These are phyloP conservation scores for Pichia thaimueangensis DNA, from an alignment of 805 yeast species.

Conservation along the genomic window DNA sequence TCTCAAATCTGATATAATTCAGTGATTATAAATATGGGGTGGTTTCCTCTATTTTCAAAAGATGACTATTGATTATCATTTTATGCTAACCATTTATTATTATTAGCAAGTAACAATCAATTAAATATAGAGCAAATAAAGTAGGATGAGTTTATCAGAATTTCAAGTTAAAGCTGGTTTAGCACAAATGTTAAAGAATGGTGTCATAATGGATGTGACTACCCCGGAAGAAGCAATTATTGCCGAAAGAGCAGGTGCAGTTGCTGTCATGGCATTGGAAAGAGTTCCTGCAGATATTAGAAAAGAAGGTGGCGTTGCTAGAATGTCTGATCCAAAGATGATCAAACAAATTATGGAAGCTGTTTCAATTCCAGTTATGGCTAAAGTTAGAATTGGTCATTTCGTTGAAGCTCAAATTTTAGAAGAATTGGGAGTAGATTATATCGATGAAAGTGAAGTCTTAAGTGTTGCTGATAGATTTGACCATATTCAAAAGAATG, in stretches of 20 bases:
- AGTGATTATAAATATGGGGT: no score
- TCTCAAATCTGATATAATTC: no score
- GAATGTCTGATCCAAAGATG: constrained; percentile 83
- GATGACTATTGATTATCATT: no score
- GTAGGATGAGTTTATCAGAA: not conserved
- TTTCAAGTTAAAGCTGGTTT: constrained; percentile 62
- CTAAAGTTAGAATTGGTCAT: constrained; percentile 80
- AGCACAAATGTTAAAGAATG: constrained; percentile 83
- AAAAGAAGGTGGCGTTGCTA: constrained; percentile 72
- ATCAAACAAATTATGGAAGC: constrained; percentile 66
- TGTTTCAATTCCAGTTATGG: constrained; percentile 75
- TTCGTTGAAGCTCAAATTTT: constrained; percentile 74
- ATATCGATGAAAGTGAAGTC: constrained; percentile 80
- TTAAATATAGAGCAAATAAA: not conserved
- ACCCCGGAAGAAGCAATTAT: constrained; percentile 73
- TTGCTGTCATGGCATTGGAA: constrained; percentile 87
- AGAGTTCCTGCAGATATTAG: constrained; percentile 83
- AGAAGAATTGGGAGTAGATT: constrained; percentile 66
- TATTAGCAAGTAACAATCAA: no score
- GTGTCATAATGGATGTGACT: constrained; percentile 70
- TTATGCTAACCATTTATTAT: no score
- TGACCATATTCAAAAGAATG: constrained; percentile 54
- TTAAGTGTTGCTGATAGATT: constrained; percentile 74
- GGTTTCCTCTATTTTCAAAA: no score
- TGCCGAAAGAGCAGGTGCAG: constrained; percentile 81